phyloP scores from a whole-genome alignment of 2,329 filamentous ascomycete species.

The Colletotrichum sidae region DNA sequence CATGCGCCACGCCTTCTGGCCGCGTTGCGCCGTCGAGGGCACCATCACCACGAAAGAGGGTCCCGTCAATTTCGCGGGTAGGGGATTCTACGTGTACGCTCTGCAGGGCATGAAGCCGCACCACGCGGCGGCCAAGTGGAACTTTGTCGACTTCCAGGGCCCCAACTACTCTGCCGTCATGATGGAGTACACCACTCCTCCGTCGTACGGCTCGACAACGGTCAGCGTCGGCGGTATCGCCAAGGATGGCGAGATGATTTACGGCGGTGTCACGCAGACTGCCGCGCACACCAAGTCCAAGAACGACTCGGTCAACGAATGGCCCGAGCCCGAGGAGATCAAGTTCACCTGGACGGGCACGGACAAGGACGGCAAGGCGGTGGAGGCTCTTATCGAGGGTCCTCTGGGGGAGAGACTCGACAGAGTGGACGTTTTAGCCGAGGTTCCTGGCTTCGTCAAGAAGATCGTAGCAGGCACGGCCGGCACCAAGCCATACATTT shows the following conservation, averaged over 20 bases:
- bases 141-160: constrained; percentile 92
- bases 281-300: constrained; percentile 77
- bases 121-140: constrained; percentile 92
- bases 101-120: constrained; percentile 99
- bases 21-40: constrained; percentile 83
- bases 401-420: constrained; percentile 78
- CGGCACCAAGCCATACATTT: constrained; percentile 97
- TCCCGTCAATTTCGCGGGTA: constrained; percentile 83
- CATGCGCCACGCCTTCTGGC: constrained; percentile 96
- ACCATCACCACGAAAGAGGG: constrained; percentile 86
- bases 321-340: constrained; percentile 85
- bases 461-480: constrained; percentile 88
- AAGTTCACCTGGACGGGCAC: constrained; percentile 84
- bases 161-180: constrained; percentile 87
- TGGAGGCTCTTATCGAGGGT: constrained; percentile 77
- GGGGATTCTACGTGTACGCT: constrained; percentile 83
- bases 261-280: constrained; percentile 73
- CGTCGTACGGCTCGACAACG: constrained; percentile 87
- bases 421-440: constrained; percentile 94
- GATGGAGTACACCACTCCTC: constrained; percentile 96
- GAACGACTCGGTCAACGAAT: constrained; percentile 82
- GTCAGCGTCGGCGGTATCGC: constrained; percentile 87
- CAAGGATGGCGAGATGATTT: constrained; percentile 83
- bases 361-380: constrained; percentile 78
- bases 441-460: constrained; percentile 96